Base-by-base conservation (phyloP, 495 filamentous ascomycete species). In the Coniosporium apollinis region DNA sequence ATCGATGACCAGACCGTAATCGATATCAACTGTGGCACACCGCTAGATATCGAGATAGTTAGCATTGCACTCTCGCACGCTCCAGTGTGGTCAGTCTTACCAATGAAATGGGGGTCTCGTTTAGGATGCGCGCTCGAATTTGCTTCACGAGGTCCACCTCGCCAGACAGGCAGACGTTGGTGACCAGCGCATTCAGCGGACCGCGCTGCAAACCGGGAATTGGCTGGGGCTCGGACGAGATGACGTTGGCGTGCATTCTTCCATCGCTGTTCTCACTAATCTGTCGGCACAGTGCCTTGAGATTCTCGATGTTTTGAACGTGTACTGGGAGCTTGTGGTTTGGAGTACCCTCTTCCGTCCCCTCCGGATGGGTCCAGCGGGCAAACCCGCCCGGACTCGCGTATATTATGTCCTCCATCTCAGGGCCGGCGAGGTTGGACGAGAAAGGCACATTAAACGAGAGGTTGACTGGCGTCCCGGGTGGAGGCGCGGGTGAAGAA, bases 361-460 rank as follows among this genome's bases (percentile, higher is more conserved):
- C 83, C 52, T 80, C 81, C 38, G 91, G 77, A 54, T 91, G 85
- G 16, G 82, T 83, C 89, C 89, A 97, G 46, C 79, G 75, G 39
- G 79, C 71, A 8, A 87, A 69, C 26, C 85, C 85, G 36, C 76
- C 75, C 37, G 72, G 67, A 40, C 74, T 91, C 42, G 85, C 84
- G 59, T 93, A 80, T 33, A 96, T 63, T 44, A 96, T 80, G 55
- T 94, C 85, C 49, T 91, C 80, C 47, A 72, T 70, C 44, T 94
- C 82, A 45, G 89, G 89, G 19, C 91, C 89, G 42, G 79, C 74
- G 38, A 94, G 70, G 45, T 84, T 79, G 31, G 83, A 91, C 38
- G 82, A 73, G 61, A 97, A 94, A 21, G 89, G 89, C 6, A 96
- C 78, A 51, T 92, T 94, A 71, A 96, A 94, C 46, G 82, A 81